Conservation (phyloP, 1,139 yeast species). For the Nadsonia starkeyi-henricii region DNA sequence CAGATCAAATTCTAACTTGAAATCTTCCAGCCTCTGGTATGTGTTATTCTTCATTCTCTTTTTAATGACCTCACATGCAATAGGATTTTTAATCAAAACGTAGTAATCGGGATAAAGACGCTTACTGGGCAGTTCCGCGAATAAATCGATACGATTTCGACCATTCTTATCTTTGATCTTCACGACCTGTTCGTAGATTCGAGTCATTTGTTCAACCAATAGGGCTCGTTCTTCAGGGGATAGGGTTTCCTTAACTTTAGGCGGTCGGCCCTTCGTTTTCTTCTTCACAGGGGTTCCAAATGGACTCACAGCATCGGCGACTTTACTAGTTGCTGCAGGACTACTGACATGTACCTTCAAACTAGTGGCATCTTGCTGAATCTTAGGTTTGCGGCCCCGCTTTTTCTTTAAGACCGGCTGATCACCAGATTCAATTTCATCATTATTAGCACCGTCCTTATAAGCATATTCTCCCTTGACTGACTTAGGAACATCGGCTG, state of each 20-base stretch:
- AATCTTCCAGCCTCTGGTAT: constrained; percentile 44
- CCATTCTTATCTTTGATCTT: constrained; percentile 19
- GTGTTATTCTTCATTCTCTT: constrained; percentile 41
- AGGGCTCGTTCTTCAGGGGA: constrained; percentile 20
- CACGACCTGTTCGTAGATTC: constrained; percentile 14
- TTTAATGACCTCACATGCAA: constrained; percentile 57
- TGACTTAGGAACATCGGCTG: constrained; percentile 52
- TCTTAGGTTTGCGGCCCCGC: constrained; percentile 13
- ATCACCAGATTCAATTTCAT: constrained; percentile 12
- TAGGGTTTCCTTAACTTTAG: constrained; percentile 29
- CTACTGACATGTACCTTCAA: no score
- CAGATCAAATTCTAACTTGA: constrained; percentile 57
- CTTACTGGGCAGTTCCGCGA: constrained; percentile 55
- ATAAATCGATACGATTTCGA: constrained; percentile 35
- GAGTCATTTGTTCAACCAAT: constrained; percentile 14
- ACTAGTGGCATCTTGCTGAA: no score
- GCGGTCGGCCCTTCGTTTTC: constrained; percentile 25
- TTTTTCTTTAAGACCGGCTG: constrained; percentile 6
- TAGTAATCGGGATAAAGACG: constrained; percentile 79
- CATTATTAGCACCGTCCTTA: constrained; percentile 3
- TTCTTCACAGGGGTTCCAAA: constrained; percentile 14
- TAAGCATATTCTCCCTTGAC: constrained; percentile 28
- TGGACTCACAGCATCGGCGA: no score
- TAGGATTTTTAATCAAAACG: constrained; percentile 62
- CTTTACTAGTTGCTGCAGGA: no score